These are phyloP conservation scores for Cutaneotrichosporon sp. DNA, from an alignment of 1,284 basidiomycete genomes.

Conservation along the genomic window DNA sequence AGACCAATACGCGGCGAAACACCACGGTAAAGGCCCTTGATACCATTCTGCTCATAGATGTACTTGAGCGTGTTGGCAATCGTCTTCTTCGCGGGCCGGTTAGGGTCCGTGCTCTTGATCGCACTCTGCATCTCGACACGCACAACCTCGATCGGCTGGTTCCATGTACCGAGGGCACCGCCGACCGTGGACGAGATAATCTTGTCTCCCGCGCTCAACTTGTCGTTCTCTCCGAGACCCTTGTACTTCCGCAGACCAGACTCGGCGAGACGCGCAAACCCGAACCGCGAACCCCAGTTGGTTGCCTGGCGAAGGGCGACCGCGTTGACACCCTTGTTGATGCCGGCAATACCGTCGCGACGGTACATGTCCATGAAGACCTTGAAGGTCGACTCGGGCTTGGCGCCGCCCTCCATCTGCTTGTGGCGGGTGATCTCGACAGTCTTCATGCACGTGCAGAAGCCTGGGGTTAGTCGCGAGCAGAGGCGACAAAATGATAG, in stretches of 20 bases:
- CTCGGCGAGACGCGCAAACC: conserved; percentile 93
- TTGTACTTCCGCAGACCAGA: conserved; percentile 70
- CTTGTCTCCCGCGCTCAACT: conserved; percentile 76
- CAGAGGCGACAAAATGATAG: not conserved
- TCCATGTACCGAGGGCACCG: conserved; percentile 97
- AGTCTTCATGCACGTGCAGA: conserved; percentile 98
- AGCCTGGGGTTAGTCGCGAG: conserved; percentile 59
- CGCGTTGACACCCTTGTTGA: conserved; percentile 99
- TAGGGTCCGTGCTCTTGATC: conserved; percentile 72
- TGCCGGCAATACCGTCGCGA: conserved; percentile 87
- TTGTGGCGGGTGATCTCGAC: conserved; percentile 98
- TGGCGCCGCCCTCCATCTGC: conserved; percentile 81
- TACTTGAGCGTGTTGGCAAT: conserved; percentile 86
- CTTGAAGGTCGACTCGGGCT: conserved; percentile 90
- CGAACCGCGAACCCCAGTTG: conserved; percentile 99
- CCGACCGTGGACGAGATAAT: conserved; percentile 84
- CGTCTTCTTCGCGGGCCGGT: conserved; percentile 82
- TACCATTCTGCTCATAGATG: conserved; percentile 94
- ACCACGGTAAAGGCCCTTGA: conserved; percentile 96
- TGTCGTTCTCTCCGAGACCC: conserved; percentile 63
- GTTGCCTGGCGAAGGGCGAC: conserved; percentile 97
- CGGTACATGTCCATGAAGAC: conserved; percentile 94
- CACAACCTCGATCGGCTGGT: conserved; percentile 88
- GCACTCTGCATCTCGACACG: conserved; percentile 90
- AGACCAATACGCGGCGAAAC: conserved; percentile 95